Base-by-base conservation (phyloP, 2,329 filamentous ascomycete species). In the Aspergillus puulaauensis region DNA sequence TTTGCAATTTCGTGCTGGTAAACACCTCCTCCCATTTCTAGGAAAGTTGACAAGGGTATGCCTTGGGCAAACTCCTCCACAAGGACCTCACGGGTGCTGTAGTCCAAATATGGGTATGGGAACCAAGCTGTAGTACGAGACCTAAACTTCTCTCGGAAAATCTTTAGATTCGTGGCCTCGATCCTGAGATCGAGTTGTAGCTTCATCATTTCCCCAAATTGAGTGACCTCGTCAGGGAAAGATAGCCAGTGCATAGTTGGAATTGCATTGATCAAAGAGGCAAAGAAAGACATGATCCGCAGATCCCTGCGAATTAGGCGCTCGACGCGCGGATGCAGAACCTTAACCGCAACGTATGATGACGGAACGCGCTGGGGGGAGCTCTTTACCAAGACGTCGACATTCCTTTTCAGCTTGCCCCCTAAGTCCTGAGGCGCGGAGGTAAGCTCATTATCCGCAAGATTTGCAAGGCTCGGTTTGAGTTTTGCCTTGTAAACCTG, bases 161-260 rank as follows among this genome's bases (percentile, higher is more conserved):
- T 86, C 21, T 88, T 73, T 3, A 99, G 80, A 68, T 99, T 99
- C 39, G 93, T 89, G 1, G 92, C 89, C 74, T 99, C 95, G 60
- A 98, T 98, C 52, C 95, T 89, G 37, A 99, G 82, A 74, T 99
- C 95, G 3, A 99, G 82, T 72, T 99, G 95, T n/a, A 98, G 80
- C 68, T 89, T 89, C 95, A 99, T 99, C 95, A 99, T 99, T 71
- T 96, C 90, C 23, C 93, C 93, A 70, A 99, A 99, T 69, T 98
- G 92, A 14, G 82, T 77, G 3, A 98, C 95, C 73, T 99, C 95
- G 65, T 97, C 93, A 0, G 95, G 95, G 8, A 99, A 85, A 0
- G 93, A 97, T 6, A 99, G 82, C 95, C 95, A 99, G 75, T 98
- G 91, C 70, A 99, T 95, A 0, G 93, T 96, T 0, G 95, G 95